phyloP scores from a whole-genome alignment of 176 grass and related monocot genomes.

The Raddia guianensis region DNA sequence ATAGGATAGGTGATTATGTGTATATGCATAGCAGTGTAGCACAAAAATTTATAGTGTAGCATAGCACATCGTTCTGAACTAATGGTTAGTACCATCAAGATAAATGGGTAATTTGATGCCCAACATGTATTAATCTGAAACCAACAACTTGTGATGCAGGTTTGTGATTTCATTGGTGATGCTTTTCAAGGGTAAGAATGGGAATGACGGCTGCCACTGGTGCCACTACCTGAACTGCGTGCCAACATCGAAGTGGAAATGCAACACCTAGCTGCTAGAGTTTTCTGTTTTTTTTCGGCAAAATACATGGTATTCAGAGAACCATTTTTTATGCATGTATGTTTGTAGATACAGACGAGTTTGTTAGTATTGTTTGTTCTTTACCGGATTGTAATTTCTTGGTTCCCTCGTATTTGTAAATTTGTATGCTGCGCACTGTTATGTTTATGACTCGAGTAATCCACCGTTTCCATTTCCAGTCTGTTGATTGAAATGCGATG shows the following conservation, averaged over 20 bases:
- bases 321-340: conserved; percentile 49
- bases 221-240: conserved; percentile 95
- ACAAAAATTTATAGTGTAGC: not conserved
- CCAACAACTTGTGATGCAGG: conserved; percentile 40
- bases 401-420: conserved; percentile 27
- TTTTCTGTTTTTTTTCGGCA: conserved; percentile 18
- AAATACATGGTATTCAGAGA: conserved; percentile 35
- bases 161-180: conserved; percentile 78
- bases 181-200: conserved; percentile 92
- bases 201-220: conserved; percentile 87
- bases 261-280: conserved; percentile 43
- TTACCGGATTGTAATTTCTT: conserved; percentile 15
- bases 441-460: conserved; percentile 29
- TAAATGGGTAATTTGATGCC: not conserved
- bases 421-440: not conserved
- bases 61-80: not conserved
- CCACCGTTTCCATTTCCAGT: not conserved
- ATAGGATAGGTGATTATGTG: conserved; percentile 12
- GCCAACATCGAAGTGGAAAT: conserved; percentile 92
- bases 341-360: conserved; percentile 52
- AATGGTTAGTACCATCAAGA: not conserved
- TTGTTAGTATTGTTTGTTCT: conserved; percentile 35
- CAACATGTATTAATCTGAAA: conserved; percentile 21
- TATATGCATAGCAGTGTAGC: not conserved
- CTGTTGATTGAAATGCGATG: not conserved